Evolutionary conservation across 2,329 filamentous ascomycete genomes (phyloP).

Genomic region (Clarireedia paspali): DNA sequence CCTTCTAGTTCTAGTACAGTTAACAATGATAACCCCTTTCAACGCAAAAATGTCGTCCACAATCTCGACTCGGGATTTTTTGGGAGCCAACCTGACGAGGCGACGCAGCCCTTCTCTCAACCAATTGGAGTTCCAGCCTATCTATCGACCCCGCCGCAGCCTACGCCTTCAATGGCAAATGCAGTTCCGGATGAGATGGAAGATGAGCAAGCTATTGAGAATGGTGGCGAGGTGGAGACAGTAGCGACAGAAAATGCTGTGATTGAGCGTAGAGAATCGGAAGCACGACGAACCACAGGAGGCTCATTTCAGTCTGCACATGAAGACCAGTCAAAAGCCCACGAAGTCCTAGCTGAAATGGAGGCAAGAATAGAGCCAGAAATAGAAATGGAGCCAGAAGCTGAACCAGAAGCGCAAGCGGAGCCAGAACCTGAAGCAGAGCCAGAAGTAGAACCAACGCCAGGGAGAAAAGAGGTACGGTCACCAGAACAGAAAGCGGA

Average conservation of each 20-base stretch:
- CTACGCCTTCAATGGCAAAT: constrained; percentile 7
- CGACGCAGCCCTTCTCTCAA: constrained; percentile 17
- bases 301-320: constrained; percentile 36
- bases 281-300: constrained; percentile 22
- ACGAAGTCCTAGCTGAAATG: neutral
- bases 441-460: neutral
- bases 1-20: constrained; percentile 1
- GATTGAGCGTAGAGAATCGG: constrained; percentile 16
- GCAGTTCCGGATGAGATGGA: constrained; percentile 6
- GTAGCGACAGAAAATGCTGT: constrained; percentile 11
- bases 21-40: constrained; percentile 12
- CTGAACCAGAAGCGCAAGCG: constrained; percentile 24
- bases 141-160: neutral
- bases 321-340: constrained; percentile 35
- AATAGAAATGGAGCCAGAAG: neutral
- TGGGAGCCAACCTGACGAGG: constrained; percentile 45
- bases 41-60: constrained; percentile 27
- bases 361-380: neutral
- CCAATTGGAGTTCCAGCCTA: constrained; percentile 5
- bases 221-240: neutral
- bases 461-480: neutral
- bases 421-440: constrained; percentile 7
- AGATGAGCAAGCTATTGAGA: neutral
- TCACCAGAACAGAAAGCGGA: constrained; percentile 7
- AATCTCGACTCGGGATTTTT: constrained; percentile 62